These are phyloP conservation scores for Alternaria triticimaculans DNA, from an alignment of 2,329 filamentous ascomycete genomes.

Conservation along the genomic window DNA sequence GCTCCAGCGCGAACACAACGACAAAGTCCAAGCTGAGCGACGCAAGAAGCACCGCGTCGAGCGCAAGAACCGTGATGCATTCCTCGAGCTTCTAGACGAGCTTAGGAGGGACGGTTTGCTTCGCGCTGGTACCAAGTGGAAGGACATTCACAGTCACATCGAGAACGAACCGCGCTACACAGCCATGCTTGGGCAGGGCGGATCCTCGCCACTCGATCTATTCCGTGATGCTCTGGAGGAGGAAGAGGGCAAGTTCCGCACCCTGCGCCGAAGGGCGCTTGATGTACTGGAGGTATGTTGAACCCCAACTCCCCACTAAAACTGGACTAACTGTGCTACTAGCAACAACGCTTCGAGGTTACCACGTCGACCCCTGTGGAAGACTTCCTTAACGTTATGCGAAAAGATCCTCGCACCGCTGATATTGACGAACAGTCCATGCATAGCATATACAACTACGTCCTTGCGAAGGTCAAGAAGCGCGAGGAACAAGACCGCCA, in stretches of 20 bases:
- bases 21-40: conserved; percentile 87
- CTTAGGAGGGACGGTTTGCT: conserved; percentile 79
- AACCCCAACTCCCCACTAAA: neutral
- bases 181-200: conserved; percentile 81
- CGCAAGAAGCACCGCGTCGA: conserved; percentile 79
- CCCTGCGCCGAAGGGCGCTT: conserved; percentile 79
- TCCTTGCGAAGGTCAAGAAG: conserved; percentile 84
- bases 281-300: conserved; percentile 85
- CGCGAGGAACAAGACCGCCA: conserved; percentile 84
- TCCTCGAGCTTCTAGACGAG: conserved; percentile 75
- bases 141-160: conserved; percentile 75
- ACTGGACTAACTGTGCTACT: conserved; percentile 14
- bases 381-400: conserved; percentile 83
- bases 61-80: conserved; percentile 84
- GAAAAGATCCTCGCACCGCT: conserved; percentile 85
- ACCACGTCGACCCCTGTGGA: conserved; percentile 85
- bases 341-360: conserved; percentile 93
- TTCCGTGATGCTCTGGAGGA: conserved; percentile 97
- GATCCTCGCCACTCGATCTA: conserved; percentile 85
- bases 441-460: conserved; percentile 81
- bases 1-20: conserved; percentile 89
- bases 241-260: conserved; percentile 85
- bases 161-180: conserved; percentile 82
- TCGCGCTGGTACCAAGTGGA: conserved; percentile 91
- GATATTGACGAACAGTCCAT: conserved; percentile 82